A percentile compares a stretch with the other conserved stretches of the same genome.
Evolutionary conservation across 345 rosid genomes (phyloP).

Genomic region (Angophora floribunda): DNA sequence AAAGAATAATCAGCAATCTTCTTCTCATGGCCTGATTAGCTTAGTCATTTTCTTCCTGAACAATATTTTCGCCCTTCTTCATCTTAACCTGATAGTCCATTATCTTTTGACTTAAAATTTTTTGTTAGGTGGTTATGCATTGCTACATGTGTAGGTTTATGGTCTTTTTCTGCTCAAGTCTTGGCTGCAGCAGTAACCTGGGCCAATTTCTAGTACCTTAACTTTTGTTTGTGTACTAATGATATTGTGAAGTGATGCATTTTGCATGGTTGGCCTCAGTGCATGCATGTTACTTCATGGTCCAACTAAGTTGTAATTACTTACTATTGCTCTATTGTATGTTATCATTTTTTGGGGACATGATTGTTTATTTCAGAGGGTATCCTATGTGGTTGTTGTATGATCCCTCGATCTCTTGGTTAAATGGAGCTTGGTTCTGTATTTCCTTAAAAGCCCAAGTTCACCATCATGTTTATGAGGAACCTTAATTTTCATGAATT

Average conservation of each 20-base stretch:
- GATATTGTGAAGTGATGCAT: background rate
- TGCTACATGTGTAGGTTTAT: background rate
- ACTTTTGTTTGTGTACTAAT: background rate
- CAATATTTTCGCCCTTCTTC: background rate
- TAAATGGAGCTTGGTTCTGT: background rate
- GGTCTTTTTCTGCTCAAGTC: background rate
- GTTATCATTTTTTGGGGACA: background rate
- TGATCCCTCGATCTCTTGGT: background rate
- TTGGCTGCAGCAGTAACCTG: background rate
- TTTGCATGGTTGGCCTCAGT: background rate
- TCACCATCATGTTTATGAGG: background rate
- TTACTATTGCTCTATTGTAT: background rate
- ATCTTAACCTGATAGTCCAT: background rate
- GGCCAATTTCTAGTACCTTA: background rate
- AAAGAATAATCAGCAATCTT: background rate
- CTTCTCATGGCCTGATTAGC: background rate
- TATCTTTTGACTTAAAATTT: background rate
- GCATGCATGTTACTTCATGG: background rate
- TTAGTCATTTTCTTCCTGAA: background rate
- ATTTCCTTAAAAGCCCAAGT: background rate
- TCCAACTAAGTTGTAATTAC: background rate
- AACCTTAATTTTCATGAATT: background rate
- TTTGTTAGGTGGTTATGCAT: background rate
- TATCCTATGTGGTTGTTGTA: background rate
- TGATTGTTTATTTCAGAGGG: background rate